These are phyloP conservation scores for Penicillium sp. DNA, from an alignment of 2,329 filamentous ascomycete genomes.

Conservation along the genomic window DNA sequence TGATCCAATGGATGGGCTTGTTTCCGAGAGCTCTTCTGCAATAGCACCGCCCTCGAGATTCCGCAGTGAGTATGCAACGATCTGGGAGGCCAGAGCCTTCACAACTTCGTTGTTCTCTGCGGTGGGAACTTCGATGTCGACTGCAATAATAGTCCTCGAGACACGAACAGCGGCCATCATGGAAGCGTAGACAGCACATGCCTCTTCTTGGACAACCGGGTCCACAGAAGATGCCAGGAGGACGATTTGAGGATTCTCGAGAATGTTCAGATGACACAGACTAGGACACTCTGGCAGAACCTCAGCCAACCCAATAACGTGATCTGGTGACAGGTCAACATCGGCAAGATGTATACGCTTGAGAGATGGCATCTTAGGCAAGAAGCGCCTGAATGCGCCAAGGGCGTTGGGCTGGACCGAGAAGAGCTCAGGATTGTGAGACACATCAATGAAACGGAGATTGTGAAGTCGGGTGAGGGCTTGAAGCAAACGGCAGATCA, in stretches of 20 bases:
- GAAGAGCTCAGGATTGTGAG: constrained; percentile 82
- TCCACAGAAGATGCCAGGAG: constrained; percentile 74
- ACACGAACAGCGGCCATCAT: constrained; percentile 83
- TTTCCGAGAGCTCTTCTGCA: constrained; percentile 53
- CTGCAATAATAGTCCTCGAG: constrained; percentile 77
- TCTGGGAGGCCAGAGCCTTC: constrained; percentile 19
- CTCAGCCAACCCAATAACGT: constrained; percentile 87
- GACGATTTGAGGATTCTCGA: constrained; percentile 67
- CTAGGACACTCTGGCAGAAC: constrained; percentile 78
- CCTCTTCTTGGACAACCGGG: constrained; percentile 83
- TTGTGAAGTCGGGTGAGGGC: constrained; percentile 66
- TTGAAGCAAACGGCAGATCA: constrained; percentile 73
- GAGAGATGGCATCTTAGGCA: constrained; percentile 73
- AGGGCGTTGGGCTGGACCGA: constrained; percentile 70
- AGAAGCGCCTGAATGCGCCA: constrained; percentile 72
- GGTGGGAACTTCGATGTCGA: constrained; percentile 87
- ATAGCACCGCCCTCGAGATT: constrained; percentile 83
- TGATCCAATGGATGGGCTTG: constrained; percentile 45
- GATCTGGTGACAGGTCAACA: constrained; percentile 78
- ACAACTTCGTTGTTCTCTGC: constrained; percentile 69
- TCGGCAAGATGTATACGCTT: constrained; percentile 86
- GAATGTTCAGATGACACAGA: constrained; percentile 80
- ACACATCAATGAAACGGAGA: constrained; percentile 87
- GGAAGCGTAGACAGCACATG: constrained; percentile 88
- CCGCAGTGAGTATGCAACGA: constrained; percentile 64